These are phyloP conservation scores for Mycena leptocephala DNA, from an alignment of 768 basidiomycete genomes.

Conservation along the genomic window DNA sequence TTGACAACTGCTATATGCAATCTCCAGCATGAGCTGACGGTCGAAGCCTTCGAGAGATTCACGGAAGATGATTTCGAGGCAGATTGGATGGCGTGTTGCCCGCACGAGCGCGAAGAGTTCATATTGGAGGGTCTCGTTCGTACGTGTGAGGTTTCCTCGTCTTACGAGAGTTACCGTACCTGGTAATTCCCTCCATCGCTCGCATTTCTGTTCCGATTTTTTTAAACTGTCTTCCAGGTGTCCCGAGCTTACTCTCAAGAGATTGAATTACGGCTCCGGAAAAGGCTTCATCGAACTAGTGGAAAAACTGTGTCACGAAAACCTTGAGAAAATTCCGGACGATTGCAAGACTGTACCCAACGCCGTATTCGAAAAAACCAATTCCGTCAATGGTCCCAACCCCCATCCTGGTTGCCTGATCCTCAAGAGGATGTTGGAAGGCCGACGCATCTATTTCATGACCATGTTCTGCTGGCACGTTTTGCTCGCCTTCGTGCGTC, in stretches of 20 bases:
- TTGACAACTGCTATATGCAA: slow-evolving; percentile 8
- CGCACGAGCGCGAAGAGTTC: slow-evolving; percentile 26
- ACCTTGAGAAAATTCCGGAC: slow-evolving; percentile 19
- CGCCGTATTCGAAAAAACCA: slow-evolving; percentile 20
- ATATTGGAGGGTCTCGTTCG: slow-evolving; percentile 32
- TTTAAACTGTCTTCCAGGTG: not conserved
- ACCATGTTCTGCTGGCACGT: slow-evolving; percentile 29
- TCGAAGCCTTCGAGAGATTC: slow-evolving; percentile 13
- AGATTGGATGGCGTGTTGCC: slow-evolving; percentile 16
- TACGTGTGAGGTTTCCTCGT: slow-evolving; percentile 24
- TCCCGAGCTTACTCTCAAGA: slow-evolving; percentile 23
- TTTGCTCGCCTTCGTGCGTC: slow-evolving; percentile 31
- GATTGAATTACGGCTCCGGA: slow-evolving; percentile 25
- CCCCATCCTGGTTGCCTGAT: slow-evolving; percentile 8
- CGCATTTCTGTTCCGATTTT: not conserved
- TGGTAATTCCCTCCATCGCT: not conserved
- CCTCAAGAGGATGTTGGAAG: not conserved
- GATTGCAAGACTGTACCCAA: slow-evolving; percentile 21
- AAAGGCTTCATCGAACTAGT: slow-evolving; percentile 30
- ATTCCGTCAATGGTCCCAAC: not conserved
- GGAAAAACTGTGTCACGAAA: slow-evolving; percentile 4
- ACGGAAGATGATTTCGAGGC: slow-evolving; percentile 26
- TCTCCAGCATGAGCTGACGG: slow-evolving; percentile 26
- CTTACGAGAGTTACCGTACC: slow-evolving; percentile 15
- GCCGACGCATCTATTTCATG: slow-evolving; percentile 22